A percentile compares a stretch with the other conserved stretches of the same genome.
Conservation (phyloP, 371 early-diverging fungal species). For the Thermomucor indicae-seudaticae region DNA sequence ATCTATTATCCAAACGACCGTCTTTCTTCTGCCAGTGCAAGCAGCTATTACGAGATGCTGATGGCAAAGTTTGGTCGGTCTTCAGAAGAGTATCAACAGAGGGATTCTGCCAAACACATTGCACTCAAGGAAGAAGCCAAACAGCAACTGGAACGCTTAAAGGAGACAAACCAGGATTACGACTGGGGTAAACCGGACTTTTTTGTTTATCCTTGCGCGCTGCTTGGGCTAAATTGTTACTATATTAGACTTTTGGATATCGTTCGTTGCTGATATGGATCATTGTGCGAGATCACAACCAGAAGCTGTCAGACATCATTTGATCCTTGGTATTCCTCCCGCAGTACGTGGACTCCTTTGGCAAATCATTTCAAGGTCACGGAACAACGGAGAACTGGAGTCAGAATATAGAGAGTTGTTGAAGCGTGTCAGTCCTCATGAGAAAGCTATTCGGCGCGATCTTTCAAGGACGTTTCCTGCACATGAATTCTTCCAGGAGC, state of each 20-base stretch:
- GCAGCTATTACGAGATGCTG: conserved; percentile 31
- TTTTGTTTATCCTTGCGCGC: background rate
- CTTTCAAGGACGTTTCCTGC: conserved; percentile 86
- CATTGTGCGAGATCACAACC: conserved; percentile 15
- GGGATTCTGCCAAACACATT: conserved; percentile 26
- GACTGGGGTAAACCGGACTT: conserved; percentile 32
- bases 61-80: conserved; percentile 31
- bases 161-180: conserved; percentile 16
- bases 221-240: background rate
- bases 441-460: conserved; percentile 85
- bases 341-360: conserved; percentile 83
- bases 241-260: conserved; percentile 36
- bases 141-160: conserved; percentile 14
- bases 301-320: conserved; percentile 20
- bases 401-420: conserved; percentile 74
- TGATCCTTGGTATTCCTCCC: conserved; percentile 71
- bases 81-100: conserved; percentile 43
- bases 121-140: conserved; percentile 26
- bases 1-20: background rate
- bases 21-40: conserved; percentile 9
- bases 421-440: conserved; percentile 71
- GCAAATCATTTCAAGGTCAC: conserved; percentile 65
- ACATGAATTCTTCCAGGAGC: conserved; percentile 72
- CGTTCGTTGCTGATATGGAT: conserved; percentile 26
- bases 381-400: conserved; percentile 71